A percentile compares a stretch with the other conserved stretches of the same genome.
Conservation (phyloP, 1,284 basidiomycete genomes). For the Apiotrichum gamsii region DNA sequence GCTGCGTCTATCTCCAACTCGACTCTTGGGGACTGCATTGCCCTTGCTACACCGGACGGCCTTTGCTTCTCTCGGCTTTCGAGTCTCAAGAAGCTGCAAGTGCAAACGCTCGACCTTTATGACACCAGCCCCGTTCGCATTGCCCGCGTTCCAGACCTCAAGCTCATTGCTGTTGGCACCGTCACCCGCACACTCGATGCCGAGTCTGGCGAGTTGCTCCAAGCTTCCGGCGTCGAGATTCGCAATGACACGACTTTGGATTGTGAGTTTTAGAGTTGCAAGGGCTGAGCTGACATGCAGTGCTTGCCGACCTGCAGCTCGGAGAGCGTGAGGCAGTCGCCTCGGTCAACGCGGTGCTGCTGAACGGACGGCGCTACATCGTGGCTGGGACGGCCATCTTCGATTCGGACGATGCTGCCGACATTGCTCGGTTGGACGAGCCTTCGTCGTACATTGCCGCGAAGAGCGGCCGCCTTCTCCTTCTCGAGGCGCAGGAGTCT, state of each 20-base stretch:
- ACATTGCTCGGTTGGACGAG: conserved; percentile 23
- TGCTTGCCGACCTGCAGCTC: conserved; percentile 24
- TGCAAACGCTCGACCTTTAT: conserved; percentile 67
- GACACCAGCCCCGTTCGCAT: conserved; percentile 62
- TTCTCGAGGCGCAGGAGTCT: conserved; percentile 23
- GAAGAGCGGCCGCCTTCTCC: conserved; percentile 35
- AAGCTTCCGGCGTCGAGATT: conserved; percentile 59
- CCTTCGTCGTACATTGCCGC: conserved; percentile 19
- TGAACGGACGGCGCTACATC: conserved; percentile 33
- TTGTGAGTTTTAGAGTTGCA: conserved; percentile 50
- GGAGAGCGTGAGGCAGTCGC: conserved; percentile 31
- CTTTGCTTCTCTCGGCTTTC: conserved; percentile 61
- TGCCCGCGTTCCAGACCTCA: conserved; percentile 54
- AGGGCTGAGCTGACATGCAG: conserved; percentile 13
- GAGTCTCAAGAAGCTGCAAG: conserved; percentile 73
- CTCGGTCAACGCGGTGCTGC: conserved; percentile 21
- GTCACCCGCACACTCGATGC: conserved; percentile 53
- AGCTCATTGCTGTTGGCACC: conserved; percentile 61
- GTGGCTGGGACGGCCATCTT: conserved; percentile 42
- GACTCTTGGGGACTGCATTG: conserved; percentile 53
- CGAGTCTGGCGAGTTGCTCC: conserved; percentile 53
- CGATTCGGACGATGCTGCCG: conserved; percentile 24
- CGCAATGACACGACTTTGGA: conserved; percentile 61
- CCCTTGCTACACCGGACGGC: conserved; percentile 56
- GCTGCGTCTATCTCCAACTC: conserved; percentile 54